Evolutionary conservation across 345 rosid species (phyloP).

Genomic region (rapeseed (Brassica napus)): Da-Ae NC_063441.1:14630501-14631000

Average conservation of each 20-base stretch:
- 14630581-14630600: background rate
- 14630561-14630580: background rate
- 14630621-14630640: too few relatives aligned
- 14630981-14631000: background rate
- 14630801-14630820: conserved; percentile 74
- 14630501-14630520: conserved; percentile 88
- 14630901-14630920: background rate
- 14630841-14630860: conserved; percentile 52
- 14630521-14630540: conserved; percentile 79
- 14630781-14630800: conserved; percentile 3
- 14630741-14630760: background rate
- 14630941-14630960: background rate
- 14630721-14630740: background rate
- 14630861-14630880: conserved; percentile 48
- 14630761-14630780: background rate
- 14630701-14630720: background rate
- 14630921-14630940: background rate
- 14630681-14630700: background rate
- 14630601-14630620: background rate
- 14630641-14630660: background rate
- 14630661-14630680: background rate
- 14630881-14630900: conserved; percentile 6
- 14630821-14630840: conserved; percentile 71
- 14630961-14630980: too few relatives aligned
- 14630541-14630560: conserved; percentile 80